Evolutionary conservation across 2,329 filamentous ascomycete species (phyloP).

Genomic region (Calcarisporium arbuscula): DNA sequence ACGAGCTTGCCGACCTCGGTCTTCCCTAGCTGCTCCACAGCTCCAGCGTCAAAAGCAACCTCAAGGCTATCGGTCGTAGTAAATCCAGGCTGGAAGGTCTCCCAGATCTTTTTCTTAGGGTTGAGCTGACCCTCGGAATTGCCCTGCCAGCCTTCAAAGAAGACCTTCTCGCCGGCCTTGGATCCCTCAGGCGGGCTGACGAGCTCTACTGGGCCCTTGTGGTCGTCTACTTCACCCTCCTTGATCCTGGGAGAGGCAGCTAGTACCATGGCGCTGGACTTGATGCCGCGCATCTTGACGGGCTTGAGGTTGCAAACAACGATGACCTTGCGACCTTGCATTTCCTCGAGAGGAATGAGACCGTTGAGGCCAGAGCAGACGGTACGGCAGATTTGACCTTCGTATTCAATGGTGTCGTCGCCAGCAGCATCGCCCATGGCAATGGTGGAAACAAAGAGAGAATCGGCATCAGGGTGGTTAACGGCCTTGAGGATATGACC

Average conservation of each 20-base stretch:
- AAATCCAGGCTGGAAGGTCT: slow-evolving; percentile 93
- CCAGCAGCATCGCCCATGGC: slow-evolving; percentile 84
- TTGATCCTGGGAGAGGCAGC: slow-evolving; percentile 80
- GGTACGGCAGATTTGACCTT: slow-evolving; percentile 86
- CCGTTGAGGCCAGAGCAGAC: slow-evolving; percentile 97
- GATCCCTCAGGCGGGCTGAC: slow-evolving; percentile 74
- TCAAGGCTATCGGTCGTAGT: slow-evolving; percentile 76
- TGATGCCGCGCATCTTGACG: slow-evolving; percentile 92
- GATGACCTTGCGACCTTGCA: slow-evolving; percentile 93
- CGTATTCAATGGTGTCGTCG: slow-evolving; percentile 85
- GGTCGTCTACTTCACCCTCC: slow-evolving; percentile 77
- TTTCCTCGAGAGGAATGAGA: slow-evolving; percentile 84
- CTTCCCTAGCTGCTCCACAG: slow-evolving; percentile 70
- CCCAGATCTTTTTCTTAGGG: slow-evolving; percentile 99
- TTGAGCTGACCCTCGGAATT: slow-evolving; percentile 91
- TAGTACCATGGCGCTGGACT: slow-evolving; percentile 80
- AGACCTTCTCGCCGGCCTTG: slow-evolving; percentile 79
- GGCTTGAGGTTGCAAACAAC: slow-evolving; percentile 98
- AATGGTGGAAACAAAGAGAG: slow-evolving; percentile 90
- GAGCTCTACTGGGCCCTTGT: slow-evolving; percentile 87
- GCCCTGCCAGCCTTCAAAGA: slow-evolving; percentile 90
- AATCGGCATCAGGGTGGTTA: slow-evolving; percentile 95
- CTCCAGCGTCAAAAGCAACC: slow-evolving; percentile 78
- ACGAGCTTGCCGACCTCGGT: slow-evolving; percentile 63
- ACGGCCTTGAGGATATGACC: slow-evolving; percentile 95